Base-by-base conservation (phyloP, 495 filamentous ascomycete species). In the Penicilliopsis zonata region DNA sequence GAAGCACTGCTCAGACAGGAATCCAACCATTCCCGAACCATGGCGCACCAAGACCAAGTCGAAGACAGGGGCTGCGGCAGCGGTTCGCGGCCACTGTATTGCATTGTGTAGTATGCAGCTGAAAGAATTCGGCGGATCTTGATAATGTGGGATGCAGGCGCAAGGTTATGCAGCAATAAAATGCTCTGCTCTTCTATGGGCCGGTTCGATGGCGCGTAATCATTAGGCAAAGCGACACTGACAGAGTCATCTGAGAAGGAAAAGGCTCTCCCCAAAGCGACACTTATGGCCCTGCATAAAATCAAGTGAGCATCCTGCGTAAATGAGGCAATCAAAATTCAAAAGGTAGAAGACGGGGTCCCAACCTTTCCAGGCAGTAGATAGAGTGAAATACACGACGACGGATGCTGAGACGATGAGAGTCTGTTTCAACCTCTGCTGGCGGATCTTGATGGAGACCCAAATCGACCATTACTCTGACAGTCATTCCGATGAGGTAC, bases 171-270 rank as follows among this genome's bases (percentile, higher is more conserved):
- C 42, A 44, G 61, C 52, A 55, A 72, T 43, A 55, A 60, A 50
- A 63, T 20, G 40, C 50, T 54, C 44, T 58, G 28, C 34, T 61
- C 44, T 37, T 46, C 25, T 49, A 49, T 3, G 44, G 53, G 23
- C 33, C 49, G 13, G 41, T 50, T 38, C 6, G 54, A 46, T 6
- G 66, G 57, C 26, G 49, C 41, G 20, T 47, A 37, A 8, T 34
- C 39, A 12, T 55, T 50, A 7, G 70, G 70, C 40, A 81, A 59
- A 7, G 57, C 66, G 22, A 92, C 84, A 39, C 78, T 75, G 2
- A 78, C 69, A n/a, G 85, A 80, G 23, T 82, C 82, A 49, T 96
- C 88, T 1, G 82, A 85, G 49, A 96, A 90, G 3, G 88, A 92
- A 50, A 93, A 93, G 0, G 82, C 75, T 24, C 84, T 68, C 18